phyloP scores from a whole-genome alignment of 106 monocot species.

The Apostasia shenzhenica region DNA sequence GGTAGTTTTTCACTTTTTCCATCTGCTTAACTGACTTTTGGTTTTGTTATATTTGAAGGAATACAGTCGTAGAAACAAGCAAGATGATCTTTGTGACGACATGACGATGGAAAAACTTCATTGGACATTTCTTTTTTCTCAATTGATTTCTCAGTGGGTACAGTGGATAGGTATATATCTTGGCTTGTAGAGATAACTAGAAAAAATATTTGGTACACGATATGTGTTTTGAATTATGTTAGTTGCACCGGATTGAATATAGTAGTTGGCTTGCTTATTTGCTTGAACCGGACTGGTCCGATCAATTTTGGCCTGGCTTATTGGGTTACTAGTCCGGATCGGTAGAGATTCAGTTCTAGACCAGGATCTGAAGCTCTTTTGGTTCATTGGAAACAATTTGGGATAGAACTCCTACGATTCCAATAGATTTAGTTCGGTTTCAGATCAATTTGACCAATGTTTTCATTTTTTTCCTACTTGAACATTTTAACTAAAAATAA shows the following conservation, averaged over 20 bases:
- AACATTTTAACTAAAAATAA: too few species aligned
- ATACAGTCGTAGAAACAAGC: constrained; percentile 21
- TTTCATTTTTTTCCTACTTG: too few species aligned
- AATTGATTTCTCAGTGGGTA: constrained; percentile 80
- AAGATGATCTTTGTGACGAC: constrained; percentile 42
- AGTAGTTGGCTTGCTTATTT: too few species aligned
- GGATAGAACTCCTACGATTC: too few species aligned
- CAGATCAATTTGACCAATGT: too few species aligned
- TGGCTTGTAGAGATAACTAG: background rate
- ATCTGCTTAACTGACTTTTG: background rate
- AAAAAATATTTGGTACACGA: background rate
- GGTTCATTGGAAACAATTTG: too few species aligned
- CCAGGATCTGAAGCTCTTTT: too few species aligned
- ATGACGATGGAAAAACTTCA: constrained; percentile 56
- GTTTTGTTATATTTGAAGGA: constrained; percentile 19
- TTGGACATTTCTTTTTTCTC: constrained; percentile 69
- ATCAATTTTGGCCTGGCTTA: too few species aligned
- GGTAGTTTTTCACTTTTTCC: background rate
- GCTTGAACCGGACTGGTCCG: too few species aligned
- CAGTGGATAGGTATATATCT: constrained; percentile 73
- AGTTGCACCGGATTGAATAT: background rate
- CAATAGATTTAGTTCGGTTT: too few species aligned
- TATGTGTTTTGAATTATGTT: background rate
- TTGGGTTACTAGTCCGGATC: too few species aligned
- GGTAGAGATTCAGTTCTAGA: too few species aligned